Conservation (phyloP, 2,329 filamentous ascomycete genomes). For the Pochonia chlamydosporia region DNA sequence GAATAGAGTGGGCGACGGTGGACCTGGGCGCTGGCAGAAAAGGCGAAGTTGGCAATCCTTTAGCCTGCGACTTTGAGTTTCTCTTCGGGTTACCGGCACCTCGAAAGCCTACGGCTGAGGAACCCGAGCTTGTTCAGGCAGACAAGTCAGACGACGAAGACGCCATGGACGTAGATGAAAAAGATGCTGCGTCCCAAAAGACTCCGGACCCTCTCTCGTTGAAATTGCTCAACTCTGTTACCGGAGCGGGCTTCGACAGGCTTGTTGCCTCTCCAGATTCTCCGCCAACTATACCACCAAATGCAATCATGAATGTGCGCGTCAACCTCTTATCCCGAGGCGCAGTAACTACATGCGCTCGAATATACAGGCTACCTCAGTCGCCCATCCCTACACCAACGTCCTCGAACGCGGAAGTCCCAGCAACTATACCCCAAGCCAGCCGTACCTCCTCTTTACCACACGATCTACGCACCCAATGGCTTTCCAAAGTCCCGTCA, state of each 20-base stretch:
- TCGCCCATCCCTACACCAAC: constrained; percentile 13
- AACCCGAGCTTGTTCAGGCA: constrained; percentile 5
- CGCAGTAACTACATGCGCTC: constrained; percentile 62
- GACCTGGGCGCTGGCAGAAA: constrained; percentile 67
- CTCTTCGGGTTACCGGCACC: constrained; percentile 40
- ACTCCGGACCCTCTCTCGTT: constrained; percentile 5
- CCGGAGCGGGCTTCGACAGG: constrained; percentile 24
- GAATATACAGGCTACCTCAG: constrained; percentile 76
- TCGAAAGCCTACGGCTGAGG: constrained; percentile 7
- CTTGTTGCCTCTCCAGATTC: constrained; percentile 16
- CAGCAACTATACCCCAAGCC: constrained; percentile 34
- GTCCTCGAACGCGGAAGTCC: constrained; percentile 36
- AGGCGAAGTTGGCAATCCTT: constrained; percentile 78
- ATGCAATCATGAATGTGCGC: constrained; percentile 53
- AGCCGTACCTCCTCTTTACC: constrained; percentile 23
- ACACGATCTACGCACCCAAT: constrained; percentile 55
- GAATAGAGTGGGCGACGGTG: constrained; percentile 67
- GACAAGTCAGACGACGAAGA: constrained; percentile 13
- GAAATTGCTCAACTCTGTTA: constrained; percentile 16
- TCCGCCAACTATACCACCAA: constrained; percentile 20
- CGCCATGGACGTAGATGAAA: constrained; percentile 26
- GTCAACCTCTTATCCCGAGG: constrained; percentile 67
- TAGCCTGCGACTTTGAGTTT: constrained; percentile 76
- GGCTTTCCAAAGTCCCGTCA: constrained; percentile 55
- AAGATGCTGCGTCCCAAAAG: constrained; percentile 2